Percentiles rank a stretch among this genome's conserved stretches.
phyloP scores from a whole-genome alignment of 371 early-diverging fungal species.

The Paramicrosporidium saccamoebae region DNA sequence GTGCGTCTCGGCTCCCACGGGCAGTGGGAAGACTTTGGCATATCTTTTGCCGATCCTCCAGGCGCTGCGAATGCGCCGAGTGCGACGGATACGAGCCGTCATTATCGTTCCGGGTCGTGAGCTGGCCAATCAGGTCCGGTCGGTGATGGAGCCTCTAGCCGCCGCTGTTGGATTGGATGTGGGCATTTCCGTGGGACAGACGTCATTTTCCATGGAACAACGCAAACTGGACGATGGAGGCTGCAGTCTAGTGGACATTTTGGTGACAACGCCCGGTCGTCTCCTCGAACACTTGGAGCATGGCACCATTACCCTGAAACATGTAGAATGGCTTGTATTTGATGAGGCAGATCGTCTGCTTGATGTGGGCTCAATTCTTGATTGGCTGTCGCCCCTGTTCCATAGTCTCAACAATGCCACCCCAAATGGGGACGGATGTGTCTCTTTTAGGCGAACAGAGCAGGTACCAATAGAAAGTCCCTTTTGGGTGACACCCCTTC shows the following conservation, averaged over 20 bases:
- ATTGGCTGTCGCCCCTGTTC: neutral
- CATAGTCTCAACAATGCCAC: neutral
- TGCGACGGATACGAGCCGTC: constrained; percentile 41
- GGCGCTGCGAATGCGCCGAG: constrained; percentile 22
- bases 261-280: constrained; percentile 84
- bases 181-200: constrained; percentile 29
- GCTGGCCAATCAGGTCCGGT: constrained; percentile 45
- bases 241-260: constrained; percentile 38
- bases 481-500: no score
- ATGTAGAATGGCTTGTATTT: constrained; percentile 44
- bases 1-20: constrained; percentile 77
- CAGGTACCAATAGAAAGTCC: no score
- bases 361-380: no score
- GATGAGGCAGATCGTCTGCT: constrained; percentile 93
- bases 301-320: constrained; percentile 63
- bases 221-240: constrained; percentile 20
- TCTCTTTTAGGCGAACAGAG: no score
- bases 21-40: constrained; percentile 85
- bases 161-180: constrained; percentile 24
- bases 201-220: constrained; percentile 42
- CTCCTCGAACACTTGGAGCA: constrained; percentile 51
- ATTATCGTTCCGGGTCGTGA: constrained; percentile 69
- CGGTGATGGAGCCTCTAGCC: constrained; percentile 33
- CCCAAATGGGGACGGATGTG: no score
- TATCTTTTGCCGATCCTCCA: constrained; percentile 83